phyloP scores from a whole-genome alignment of 495 filamentous ascomycete genomes.

The Aspergillus affinis region DNA sequence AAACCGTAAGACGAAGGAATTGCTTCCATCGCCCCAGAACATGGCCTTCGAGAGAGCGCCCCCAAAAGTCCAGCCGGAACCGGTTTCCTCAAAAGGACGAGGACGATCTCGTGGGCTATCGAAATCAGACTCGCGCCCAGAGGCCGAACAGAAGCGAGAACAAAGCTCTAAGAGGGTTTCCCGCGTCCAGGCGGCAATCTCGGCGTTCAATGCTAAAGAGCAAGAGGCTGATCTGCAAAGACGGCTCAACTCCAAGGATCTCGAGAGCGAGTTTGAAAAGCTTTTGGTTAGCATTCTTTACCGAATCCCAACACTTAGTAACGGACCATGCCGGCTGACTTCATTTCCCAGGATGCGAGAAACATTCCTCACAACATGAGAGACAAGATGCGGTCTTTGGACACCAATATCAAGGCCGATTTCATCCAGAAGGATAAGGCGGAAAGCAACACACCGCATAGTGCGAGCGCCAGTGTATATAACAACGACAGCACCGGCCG shows the following conservation, averaged over 20 bases:
- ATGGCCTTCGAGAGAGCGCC: slow-evolving; percentile 27
- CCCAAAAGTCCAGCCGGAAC: slow-evolving; percentile 11
- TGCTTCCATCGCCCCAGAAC: slow-evolving; percentile 27
- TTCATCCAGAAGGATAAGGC: slow-evolving; percentile 87
- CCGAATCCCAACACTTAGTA: not conserved
- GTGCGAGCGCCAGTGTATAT: slow-evolving; percentile 27
- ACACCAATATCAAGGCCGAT: slow-evolving; percentile 87
- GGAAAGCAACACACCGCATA: slow-evolving; percentile 50
- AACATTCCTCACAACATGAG: slow-evolving; percentile 93
- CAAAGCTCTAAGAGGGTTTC: slow-evolving; percentile 43
- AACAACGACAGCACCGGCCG: slow-evolving; percentile 41
- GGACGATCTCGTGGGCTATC: slow-evolving; percentile 23
- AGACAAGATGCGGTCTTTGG: slow-evolving; percentile 87
- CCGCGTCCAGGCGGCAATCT: slow-evolving; percentile 66
- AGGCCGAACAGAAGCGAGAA: slow-evolving; percentile 25
- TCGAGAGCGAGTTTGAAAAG: slow-evolving; percentile 52
- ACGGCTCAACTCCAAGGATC: slow-evolving; percentile 43
- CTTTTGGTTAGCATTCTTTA: slow-evolving; percentile 36
- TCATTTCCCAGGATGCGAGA: slow-evolving; percentile 64
- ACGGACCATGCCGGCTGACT: slow-evolving; percentile 31
- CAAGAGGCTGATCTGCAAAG: slow-evolving; percentile 42
- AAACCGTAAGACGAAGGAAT: slow-evolving; percentile 39
- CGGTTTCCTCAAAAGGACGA: slow-evolving; percentile 21
- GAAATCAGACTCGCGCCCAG: slow-evolving; percentile 23
- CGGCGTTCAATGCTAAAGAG: slow-evolving; percentile 56